Percentiles rank a stretch among this genome's conserved stretches.
Evolutionary conservation across 139 green algal genomes (phyloP).

Genomic region (Picochlorum sp.): DNA sequence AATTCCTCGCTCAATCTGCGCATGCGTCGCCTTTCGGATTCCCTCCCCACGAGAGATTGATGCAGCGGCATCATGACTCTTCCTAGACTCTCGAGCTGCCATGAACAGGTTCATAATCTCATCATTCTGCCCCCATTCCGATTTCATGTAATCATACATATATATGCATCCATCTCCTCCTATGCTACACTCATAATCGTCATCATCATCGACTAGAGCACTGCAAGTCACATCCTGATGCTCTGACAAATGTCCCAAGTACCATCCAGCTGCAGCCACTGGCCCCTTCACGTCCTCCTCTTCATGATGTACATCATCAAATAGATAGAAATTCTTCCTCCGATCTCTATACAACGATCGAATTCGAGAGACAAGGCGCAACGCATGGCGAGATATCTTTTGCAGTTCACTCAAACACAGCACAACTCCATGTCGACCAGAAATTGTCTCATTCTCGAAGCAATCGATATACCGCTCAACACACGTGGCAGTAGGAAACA

Average conservation of each 20-base stretch:
- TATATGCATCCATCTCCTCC: not conserved
- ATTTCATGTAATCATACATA: not conserved
- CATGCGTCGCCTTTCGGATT: conserved; percentile 7
- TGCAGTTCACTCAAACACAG: conserved; percentile 12
- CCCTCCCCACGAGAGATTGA: conserved; percentile 14
- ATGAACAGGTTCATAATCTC: not conserved
- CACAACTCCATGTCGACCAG: not conserved
- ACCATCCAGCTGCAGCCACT: conserved; percentile 24
- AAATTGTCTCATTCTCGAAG: not conserved
- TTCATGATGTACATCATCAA: conserved; percentile 52
- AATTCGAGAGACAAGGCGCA: conserved; percentile 30
- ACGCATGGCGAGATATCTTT: conserved; percentile 16
- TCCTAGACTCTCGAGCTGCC: not conserved
- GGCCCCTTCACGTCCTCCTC: conserved; percentile 13
- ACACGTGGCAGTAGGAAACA: not conserved
- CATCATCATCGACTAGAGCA: not conserved
- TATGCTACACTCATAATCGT: too few species aligned
- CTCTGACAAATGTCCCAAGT: conserved; percentile 35
- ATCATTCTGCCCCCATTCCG: not conserved
- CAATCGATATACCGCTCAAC: not conserved
- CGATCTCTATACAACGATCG: conserved; percentile 45
- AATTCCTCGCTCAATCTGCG: not conserved
- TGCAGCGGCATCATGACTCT: not conserved
- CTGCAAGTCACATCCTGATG: conserved; percentile 1
- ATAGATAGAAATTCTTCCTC: conserved; percentile 34